Evolutionary conservation across 305 asterid genomes (phyloP), one percentile per base, ranked within the genome.

Genomic region (Fraxinus angustifolia): DNA sequence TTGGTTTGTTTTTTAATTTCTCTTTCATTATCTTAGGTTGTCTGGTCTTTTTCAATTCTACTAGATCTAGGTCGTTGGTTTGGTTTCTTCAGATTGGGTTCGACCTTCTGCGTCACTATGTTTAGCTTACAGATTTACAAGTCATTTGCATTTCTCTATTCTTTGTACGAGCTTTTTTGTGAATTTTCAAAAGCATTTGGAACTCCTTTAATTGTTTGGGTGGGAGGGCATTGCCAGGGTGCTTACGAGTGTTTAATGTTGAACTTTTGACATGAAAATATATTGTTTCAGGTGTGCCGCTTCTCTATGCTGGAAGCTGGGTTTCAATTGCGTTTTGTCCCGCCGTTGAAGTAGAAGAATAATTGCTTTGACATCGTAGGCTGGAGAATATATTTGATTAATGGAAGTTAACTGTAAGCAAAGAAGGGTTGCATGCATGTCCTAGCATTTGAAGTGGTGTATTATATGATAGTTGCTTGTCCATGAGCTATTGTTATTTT

Each of bases 161-260:
- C 38, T 34, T 34, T 34, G 38, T 34, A 34, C 7, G 38, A 5
- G 7, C 38, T 34, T 76, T 80, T 79, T 86, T 76, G 17, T 56
- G 45, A 40, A 73, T 81, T 86, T 85, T 65, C 68, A 75, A 83
- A 87, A 83, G 86, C 84, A 82, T 75, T 81, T 81, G 48, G 79
- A 74, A 70, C 68, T 35, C 83, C 79, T 48, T 36, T 75, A 82
- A 67, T 31, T 58, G 36, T 83, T 84, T 79, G 87, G 86, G 42
- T 75, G 84, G 87, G 77, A 75, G 70, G 85, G 76, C 12, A 73
- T 74, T 50, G 76, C 78, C 70, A 8, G 30, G 79, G 79, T 53
- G 80, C 82, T 82, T 56, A 71, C 50, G 78, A 35, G 45, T 79
- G 75, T 81, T 56, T 58, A 74, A 73, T 34, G 70, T 67, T 42